Conservation (phyloP, 345 rosid species). For the Citrus mangshanensis region DNA sequence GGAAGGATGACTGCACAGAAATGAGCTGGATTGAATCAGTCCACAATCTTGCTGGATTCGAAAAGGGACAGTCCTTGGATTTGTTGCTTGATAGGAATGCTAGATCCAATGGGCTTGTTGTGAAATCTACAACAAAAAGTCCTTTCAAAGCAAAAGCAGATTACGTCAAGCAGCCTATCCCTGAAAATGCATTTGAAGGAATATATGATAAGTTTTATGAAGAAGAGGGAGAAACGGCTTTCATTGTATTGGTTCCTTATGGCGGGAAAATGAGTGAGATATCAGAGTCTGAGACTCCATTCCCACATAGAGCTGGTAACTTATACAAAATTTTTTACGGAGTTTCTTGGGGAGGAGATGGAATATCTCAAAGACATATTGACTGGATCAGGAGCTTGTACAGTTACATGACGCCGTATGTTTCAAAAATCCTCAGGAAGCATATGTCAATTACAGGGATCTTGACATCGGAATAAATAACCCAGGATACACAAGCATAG, state of each 20-base stretch:
- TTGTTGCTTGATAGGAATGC: no score
- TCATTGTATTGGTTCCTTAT: conserved; percentile 65
- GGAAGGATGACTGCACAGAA: no score
- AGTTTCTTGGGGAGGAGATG: not conserved
- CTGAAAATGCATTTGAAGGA: no score
- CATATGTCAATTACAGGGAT: conserved; percentile 68
- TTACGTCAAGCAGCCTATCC: no score
- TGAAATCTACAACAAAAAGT: no score
- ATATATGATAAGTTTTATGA: no score
- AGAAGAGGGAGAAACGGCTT: conserved; percentile 13
- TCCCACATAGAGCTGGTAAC: conserved; percentile 58
- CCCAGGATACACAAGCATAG: conserved; percentile 21
- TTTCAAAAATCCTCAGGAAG: conserved; percentile 48
- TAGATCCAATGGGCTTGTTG: no score
- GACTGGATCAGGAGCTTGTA: conserved; percentile 48
- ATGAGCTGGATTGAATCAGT: no score
- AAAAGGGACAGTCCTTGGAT: no score
- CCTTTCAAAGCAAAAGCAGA: no score
- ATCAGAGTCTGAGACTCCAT: conserved; percentile 43
- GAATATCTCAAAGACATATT: conserved; percentile 10
- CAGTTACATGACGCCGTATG: conserved; percentile 49
- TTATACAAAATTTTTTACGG: conserved; percentile 48
- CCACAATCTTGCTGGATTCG: no score
- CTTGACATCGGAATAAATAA: conserved; percentile 56
- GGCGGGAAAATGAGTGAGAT: conserved; percentile 73